phyloP scores from a whole-genome alignment of 1,284 basidiomycete genomes.

The Volvariella surrecta region DNA sequence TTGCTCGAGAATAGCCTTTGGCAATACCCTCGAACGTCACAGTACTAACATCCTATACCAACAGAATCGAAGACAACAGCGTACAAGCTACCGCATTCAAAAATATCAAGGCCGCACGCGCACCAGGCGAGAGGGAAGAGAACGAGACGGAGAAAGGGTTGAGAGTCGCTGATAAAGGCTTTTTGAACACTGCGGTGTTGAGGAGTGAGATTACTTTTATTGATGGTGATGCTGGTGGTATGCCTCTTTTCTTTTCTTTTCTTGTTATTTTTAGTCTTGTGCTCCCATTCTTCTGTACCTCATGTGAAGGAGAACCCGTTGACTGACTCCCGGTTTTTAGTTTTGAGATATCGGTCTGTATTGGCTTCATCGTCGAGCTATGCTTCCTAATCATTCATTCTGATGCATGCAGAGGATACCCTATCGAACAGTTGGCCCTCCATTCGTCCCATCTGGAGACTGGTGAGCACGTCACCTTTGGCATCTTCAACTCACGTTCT shows the following conservation, averaged over 20 bases:
- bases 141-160: conserved; percentile 79
- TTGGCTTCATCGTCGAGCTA: not conserved
- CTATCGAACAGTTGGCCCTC: conserved; percentile 81
- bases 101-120: conserved; percentile 43
- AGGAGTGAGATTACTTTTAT: conserved; percentile 80
- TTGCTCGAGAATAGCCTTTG: conserved; percentile 5
- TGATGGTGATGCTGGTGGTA: conserved; percentile 76
- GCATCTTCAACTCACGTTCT: not conserved
- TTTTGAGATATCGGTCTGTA: conserved; percentile 62
- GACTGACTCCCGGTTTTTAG: conserved; percentile 21
- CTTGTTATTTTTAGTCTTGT: not conserved
- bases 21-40: not conserved
- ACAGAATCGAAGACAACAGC: conserved; percentile 71
- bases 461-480: conserved; percentile 17
- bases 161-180: conserved; percentile 72
- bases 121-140: conserved; percentile 60
- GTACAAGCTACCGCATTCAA: conserved; percentile 79
- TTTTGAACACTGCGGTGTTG: conserved; percentile 82
- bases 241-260: conserved; percentile 12
- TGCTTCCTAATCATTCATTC: too few relatives aligned
- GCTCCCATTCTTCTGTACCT: not conserved
- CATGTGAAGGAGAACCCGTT: too few relatives aligned
- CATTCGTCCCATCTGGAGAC: conserved; percentile 75
- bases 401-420: conserved; percentile 82
- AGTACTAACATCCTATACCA: too few relatives aligned